Evolutionary conservation across 176 grass and related monocot genomes (phyloP).

Genomic region (Eragrostis curvula): DNA sequence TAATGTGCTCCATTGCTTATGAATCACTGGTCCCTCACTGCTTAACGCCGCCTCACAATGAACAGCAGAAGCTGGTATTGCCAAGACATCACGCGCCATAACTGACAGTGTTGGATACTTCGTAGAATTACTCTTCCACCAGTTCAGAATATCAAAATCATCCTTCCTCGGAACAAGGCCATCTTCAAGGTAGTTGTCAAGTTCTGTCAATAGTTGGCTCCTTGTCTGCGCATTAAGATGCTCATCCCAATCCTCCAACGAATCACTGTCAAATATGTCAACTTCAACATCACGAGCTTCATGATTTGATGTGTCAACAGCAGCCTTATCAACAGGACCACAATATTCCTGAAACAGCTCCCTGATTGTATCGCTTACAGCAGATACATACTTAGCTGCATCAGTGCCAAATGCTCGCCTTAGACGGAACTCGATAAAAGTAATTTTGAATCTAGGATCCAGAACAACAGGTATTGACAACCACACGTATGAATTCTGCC

Average conservation of each 20-base stretch:
- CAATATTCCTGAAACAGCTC: slow-evolving; percentile 57
- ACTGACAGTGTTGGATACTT: slow-evolving; percentile 54
- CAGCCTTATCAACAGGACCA: not conserved
- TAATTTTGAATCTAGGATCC: slow-evolving; percentile 61
- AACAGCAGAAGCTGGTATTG: slow-evolving; percentile 53
- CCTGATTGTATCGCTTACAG: slow-evolving; percentile 26
- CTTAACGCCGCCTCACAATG: slow-evolving; percentile 39
- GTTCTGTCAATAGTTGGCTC: slow-evolving; percentile 48
- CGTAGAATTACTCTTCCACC: slow-evolving; percentile 56
- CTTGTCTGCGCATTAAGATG: slow-evolving; percentile 50
- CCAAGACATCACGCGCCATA: slow-evolving; percentile 57
- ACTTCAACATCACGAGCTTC: slow-evolving; percentile 38
- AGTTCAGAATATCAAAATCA: slow-evolving; percentile 60
- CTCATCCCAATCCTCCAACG: slow-evolving; percentile 57
- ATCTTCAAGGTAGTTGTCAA: slow-evolving; percentile 58
- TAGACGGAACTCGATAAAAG: slow-evolving; percentile 53
- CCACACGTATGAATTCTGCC: slow-evolving; percentile 46
- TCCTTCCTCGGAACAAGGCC: slow-evolving; percentile 60
- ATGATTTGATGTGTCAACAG: slow-evolving; percentile 26
- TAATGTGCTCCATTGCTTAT: slow-evolving; percentile 52
- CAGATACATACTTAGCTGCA: slow-evolving; percentile 44
- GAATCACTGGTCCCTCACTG: slow-evolving; percentile 22
- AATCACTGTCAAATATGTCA: slow-evolving; percentile 46
- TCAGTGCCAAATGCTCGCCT: slow-evolving; percentile 44
- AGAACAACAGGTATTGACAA: slow-evolving; percentile 58